Percentiles rank a stretch among this genome's conserved stretches.
Conservation (phyloP, 192 early-diverging fungal genomes). For the Linnemannia hyalina region DNA sequence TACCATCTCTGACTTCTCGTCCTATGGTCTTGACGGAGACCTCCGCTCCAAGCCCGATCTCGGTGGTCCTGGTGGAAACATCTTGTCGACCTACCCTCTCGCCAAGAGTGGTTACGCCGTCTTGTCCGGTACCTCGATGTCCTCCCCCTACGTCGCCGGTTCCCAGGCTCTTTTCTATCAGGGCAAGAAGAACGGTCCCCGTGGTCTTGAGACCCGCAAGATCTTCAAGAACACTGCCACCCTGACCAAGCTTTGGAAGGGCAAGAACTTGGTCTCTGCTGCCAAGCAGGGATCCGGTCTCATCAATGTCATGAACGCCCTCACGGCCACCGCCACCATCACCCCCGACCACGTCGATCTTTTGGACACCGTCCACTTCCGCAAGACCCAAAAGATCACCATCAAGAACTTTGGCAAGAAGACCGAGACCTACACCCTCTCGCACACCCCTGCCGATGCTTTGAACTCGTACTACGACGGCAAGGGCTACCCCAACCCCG, state of each 20-base stretch:
- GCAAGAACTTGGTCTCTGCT: slow-evolving; percentile 38
- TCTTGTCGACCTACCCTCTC: slow-evolving; percentile 53
- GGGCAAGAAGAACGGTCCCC: slow-evolving; percentile 30
- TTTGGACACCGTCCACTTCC: slow-evolving; percentile 25
- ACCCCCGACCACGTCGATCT: slow-evolving; percentile 41
- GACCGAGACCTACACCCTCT: slow-evolving; percentile 47
- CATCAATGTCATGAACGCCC: slow-evolving; percentile 42
- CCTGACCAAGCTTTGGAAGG: slow-evolving; percentile 3
- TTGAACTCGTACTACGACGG: slow-evolving; percentile 37
- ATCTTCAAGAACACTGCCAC: slow-evolving; percentile 48
- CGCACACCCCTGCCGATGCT: slow-evolving; percentile 32
- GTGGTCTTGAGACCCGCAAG: slow-evolving; percentile 32
- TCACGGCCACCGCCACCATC: slow-evolving; percentile 29
- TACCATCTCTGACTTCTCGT: slow-evolving; percentile 69
- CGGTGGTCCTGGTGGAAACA: slow-evolving; percentile 64
- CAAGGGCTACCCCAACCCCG: slow-evolving; percentile 24
- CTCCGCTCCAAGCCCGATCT: slow-evolving; percentile 71
- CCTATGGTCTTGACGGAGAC: slow-evolving; percentile 74
- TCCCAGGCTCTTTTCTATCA: slow-evolving; percentile 46
- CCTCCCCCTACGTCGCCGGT: slow-evolving; percentile 60
- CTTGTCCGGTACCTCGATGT: slow-evolving; percentile 60
- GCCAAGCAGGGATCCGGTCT: slow-evolving; percentile 55
- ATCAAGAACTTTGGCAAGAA: slow-evolving; percentile 58
- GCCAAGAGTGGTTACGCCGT: slow-evolving; percentile 32
- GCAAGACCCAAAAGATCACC: slow-evolving; percentile 47